Evolutionary conservation across 306 rosid genomes (phyloP), one percentile per base, ranked within the genome.

Genomic region (Mucuna pruriens): DNA sequence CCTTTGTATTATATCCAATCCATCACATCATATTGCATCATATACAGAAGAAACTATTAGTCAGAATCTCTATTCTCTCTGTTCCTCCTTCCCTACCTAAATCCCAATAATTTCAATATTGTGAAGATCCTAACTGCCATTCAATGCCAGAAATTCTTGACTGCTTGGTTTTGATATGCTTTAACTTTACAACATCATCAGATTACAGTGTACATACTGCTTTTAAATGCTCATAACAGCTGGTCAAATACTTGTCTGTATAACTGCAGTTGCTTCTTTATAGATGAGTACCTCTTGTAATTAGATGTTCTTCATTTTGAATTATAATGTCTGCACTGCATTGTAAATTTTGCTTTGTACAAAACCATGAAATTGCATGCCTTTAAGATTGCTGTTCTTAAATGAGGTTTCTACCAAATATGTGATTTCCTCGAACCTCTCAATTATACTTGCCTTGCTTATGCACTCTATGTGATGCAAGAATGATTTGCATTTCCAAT

Each of bases 361-460:
- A 25, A 51, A 67, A 58, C 78, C 33, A 19, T 46, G 69, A 60
- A 62, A 49, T 16, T 48, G 6, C 66, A 34, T 44, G 44, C 73
- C 34, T 68, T 57, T 55, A 58, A 31, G 26, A 38, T 74, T 73
- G 23, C 4, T 66, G 9, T 67, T 81, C 49, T 25, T 49, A 68
- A 76, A 40, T 46, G 22, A 46, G 19, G 38, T 23, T 45, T 71
- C 26, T 72, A 75, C 73, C 19, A 42, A 42, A 79, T 79, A 79
- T 79, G 17, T 34, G 31, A 51, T 60, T 25, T 45, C 7, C 16
- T 23, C 17, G 23, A 2, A 48, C 55, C 36, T 8, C 2, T 20
- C 48, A 23, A 42, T 46, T 68, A 16, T 54, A 16, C 38, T 38
- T 57, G 51, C 69, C 79, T 70, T 39, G 15, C 60, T 69, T 68